Base-by-base conservation (phyloP, 495 filamentous ascomycete genomes). In the Astrothelium subdiscretum region DNA sequence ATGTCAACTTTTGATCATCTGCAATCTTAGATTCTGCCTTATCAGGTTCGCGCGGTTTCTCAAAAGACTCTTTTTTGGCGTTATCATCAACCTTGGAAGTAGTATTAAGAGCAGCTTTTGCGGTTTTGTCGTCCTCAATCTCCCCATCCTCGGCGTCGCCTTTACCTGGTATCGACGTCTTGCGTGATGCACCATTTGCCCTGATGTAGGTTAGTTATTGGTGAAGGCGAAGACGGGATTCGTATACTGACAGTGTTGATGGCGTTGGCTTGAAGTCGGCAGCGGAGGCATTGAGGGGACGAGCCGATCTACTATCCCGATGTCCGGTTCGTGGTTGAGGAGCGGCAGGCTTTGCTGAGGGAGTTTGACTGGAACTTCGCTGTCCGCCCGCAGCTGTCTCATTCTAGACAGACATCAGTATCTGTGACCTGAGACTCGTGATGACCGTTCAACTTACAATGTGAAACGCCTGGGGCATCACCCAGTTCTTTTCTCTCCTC, bases 381-480 rank as follows among this genome's bases (percentile, higher is more conserved):
- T 26, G 57, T 15, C 31, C 68, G 13, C 57, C 59, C 52, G 63
- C 66, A 2, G 51, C 31, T 13, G 58, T 32, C 22, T 67, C 60
- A 57, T 60, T 64, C 48, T 54, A 20, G 12, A 24, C 8, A 29
- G 3, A 11, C 6, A 24, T 54, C 48, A 32, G 58, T 35, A 42
- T 35, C 22, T 24, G 40, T 64, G 18, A 71, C 66, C 75, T 71
- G 27, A 54, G 24, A 27, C n/a, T 3, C 5, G 57, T 57, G 32
- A 52, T 38, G 31, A 11, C 18, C 32, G 60, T 59, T 43, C 64
- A 63, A 60, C 63, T 69, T 42, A 70, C 67, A 35, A 71, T 65
- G 42, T 74, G 75, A 67, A 96, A 96, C 26, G 85, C 87, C 68
- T 92, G 89, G 29, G 90, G 87, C 67, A 95, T 80, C 54, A 96